phyloP scores from a whole-genome alignment of 2,329 filamentous ascomycete species.

The Aspergillus spinulosporus region DNA sequence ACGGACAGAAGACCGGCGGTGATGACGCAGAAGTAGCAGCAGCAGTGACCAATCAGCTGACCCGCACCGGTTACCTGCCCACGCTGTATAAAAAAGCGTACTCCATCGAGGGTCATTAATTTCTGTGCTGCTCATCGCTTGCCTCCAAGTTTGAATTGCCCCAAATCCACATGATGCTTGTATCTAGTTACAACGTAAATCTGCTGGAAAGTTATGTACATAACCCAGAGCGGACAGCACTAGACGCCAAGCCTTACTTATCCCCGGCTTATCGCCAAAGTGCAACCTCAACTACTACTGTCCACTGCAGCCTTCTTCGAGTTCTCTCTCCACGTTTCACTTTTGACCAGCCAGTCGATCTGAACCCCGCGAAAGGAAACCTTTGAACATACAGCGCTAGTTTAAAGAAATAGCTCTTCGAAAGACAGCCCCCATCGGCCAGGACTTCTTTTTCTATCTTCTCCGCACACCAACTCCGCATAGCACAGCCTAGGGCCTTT shows the following conservation, averaged over 20 bases:
- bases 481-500: not conserved
- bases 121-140: not conserved
- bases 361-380: not conserved
- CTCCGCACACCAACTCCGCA: conserved; percentile 6
- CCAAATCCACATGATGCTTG: not conserved
- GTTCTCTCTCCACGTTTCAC: not conserved
- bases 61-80: conserved; percentile 2
- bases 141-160: too few species aligned
- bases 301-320: not conserved
- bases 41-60: conserved; percentile 16
- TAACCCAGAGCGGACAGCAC: conserved; percentile 2
- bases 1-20: conserved; percentile 4
- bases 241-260: conserved; percentile 15
- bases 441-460: not conserved
- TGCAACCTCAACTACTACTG: conserved; percentile 11
- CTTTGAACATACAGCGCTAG: not conserved
- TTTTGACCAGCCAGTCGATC: conserved; percentile 1
- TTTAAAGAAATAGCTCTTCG: not conserved
- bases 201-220: not conserved
- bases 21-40: conserved; percentile 17
- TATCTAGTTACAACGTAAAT: not conserved
- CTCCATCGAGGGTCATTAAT: not conserved
- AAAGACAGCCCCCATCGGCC: not conserved
- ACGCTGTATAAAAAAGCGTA: not conserved
- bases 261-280: conserved; percentile 19